These are phyloP conservation scores for Elsinoe perseae DNA, from an alignment of 2,329 filamentous ascomycete species.

Conservation along the genomic window DNA sequence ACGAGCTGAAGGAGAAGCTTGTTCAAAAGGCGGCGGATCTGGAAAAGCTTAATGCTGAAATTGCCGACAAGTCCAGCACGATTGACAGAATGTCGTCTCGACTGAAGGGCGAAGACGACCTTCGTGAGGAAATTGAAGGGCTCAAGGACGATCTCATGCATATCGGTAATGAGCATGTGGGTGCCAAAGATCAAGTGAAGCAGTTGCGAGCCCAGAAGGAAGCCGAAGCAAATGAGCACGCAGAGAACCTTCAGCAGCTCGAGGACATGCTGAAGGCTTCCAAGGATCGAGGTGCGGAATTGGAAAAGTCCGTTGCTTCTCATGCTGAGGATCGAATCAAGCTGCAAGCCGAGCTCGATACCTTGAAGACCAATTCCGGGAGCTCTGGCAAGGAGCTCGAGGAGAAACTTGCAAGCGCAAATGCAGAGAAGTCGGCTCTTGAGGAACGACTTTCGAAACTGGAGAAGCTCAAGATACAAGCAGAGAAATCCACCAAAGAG, in stretches of 20 bases:
- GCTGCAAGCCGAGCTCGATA: constrained; percentile 17
- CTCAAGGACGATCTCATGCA: constrained; percentile 71
- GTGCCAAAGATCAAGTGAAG: constrained; percentile 69
- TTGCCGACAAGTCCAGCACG: constrained; percentile 57
- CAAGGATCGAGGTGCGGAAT: constrained; percentile 55
- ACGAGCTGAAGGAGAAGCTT: constrained; percentile 16
- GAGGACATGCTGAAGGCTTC: constrained; percentile 33
- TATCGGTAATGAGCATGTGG: constrained; percentile 76
- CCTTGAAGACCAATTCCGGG: constrained; percentile 16
- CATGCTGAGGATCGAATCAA: constrained; percentile 18
- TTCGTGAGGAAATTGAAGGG: constrained; percentile 78
- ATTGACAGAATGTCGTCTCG: constrained; percentile 65
- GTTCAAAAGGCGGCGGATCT: constrained; percentile 17
- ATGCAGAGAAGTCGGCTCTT: constrained; percentile 56
- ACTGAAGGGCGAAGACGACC: constrained; percentile 66
- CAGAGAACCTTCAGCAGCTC: constrained; percentile 25
- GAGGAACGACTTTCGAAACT: constrained; percentile 57
- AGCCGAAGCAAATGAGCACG: constrained; percentile 25
- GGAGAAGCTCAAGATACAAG: constrained; percentile 60
- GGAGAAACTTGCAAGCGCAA: constrained; percentile 23
- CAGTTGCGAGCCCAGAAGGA: constrained; percentile 57
- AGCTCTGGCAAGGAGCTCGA: constrained; percentile 54
- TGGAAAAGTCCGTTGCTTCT: constrained; percentile 29
- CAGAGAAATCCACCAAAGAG: constrained; percentile 47
- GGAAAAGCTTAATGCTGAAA: constrained; percentile 24